phyloP scores from a whole-genome alignment of 768 basidiomycete genomes.

The Suillus decipiens region DNA sequence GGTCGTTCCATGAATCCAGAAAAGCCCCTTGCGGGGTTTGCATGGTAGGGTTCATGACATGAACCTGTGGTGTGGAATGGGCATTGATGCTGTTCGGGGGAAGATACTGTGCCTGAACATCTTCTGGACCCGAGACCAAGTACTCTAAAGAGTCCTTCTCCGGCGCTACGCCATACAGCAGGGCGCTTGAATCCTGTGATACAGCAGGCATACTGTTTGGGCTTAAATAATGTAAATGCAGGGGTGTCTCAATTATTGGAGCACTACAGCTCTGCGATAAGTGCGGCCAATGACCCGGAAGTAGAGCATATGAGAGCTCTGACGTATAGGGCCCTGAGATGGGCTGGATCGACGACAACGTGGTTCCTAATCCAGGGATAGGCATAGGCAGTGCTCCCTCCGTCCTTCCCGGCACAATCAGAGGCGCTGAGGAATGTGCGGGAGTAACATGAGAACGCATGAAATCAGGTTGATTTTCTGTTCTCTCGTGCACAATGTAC shows the following conservation, averaged over 20 bases:
- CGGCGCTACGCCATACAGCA: neutral
- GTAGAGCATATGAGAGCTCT: constrained; percentile 6
- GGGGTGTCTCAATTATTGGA: neutral
- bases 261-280: neutral
- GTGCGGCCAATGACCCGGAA: neutral
- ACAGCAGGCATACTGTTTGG: neutral
- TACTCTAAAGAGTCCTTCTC: neutral
- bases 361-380: neutral
- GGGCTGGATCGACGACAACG: neutral
- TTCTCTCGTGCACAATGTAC: neutral
- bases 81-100: too few species aligned
- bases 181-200: neutral
- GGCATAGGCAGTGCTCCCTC: neutral
- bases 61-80: neutral
- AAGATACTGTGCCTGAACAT: neutral
- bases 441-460: neutral
- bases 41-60: neutral
- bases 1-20: neutral
- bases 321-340: neutral
- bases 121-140: neutral
- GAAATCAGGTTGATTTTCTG: neutral
- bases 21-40: neutral
- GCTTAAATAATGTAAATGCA: neutral
- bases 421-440: neutral
- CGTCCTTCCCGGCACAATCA: neutral